Evolutionary conservation across 306 rosid species (phyloP), one percentile per base, ranked within the genome.

Genomic region (Castanea sativa): DNA sequence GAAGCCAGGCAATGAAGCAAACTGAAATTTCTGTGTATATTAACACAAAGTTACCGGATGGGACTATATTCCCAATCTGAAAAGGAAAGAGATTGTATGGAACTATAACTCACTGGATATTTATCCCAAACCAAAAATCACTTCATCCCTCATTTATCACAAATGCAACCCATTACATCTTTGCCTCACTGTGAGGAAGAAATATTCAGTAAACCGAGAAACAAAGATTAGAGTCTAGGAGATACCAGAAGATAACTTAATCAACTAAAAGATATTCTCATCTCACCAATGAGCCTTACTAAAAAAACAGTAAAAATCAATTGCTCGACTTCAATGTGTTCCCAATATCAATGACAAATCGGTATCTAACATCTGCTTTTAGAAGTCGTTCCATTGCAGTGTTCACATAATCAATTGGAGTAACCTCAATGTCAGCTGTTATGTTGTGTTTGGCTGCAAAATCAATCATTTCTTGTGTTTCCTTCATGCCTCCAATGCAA

Each of bases 401-500:
- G 75, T 71, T 71, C 14, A 71, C 75, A 15, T 71, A 71, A 49
- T 71, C 59, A 6, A 71, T 49, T 1, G 75, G 38, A 27, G 49
- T 49, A 6, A 49, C 38, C 38, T 71, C 75, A 49, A 52, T 71
- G 57, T 71, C 38, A 15, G 75, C 75, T 7, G 23, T 45, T 5
- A 71, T 71, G 41, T 23, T 49, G 38, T 71, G 56, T 52, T 71
- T 16, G 35, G 35, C 57, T 4, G 55, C 68, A 53, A 53, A 64
- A 41, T 71, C 75, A 2, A 82, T 49, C 85, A 82, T 82, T 33
- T 81, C 81, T 33, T 82, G 85, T 2, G 78, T 82, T 63, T 82
- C 85, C 55, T 82, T 82, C 73, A 70, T 71, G 55, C 85, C 81
- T 35, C 85, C 85, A 19, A 71, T 72, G 73, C 38, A 16, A 38